Conservation (phyloP, 192 early-diverging fungal genomes). For the Coemansia sp. region DNA sequence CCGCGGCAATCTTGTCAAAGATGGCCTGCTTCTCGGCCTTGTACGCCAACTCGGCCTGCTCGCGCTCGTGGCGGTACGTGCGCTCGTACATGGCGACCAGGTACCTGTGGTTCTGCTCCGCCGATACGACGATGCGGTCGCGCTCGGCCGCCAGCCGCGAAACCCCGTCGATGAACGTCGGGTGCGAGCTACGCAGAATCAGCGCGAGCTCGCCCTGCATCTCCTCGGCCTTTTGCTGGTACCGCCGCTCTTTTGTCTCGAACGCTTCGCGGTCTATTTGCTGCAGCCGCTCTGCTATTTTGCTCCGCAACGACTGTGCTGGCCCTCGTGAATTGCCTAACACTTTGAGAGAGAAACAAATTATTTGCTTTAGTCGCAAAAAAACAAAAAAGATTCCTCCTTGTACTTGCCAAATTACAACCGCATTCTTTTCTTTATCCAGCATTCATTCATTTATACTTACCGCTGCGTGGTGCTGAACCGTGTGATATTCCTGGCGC, state of each 20-base stretch:
- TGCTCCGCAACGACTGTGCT: slow-evolving; percentile 39
- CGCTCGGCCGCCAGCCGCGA: slow-evolving; percentile 59
- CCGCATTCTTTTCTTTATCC: too few relatives aligned
- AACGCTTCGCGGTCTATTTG: slow-evolving; percentile 51
- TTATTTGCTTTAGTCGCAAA: not conserved
- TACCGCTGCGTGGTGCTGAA: slow-evolving; percentile 5
- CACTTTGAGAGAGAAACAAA: not conserved
- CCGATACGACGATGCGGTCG: slow-evolving; percentile 70
- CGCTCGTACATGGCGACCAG: slow-evolving; percentile 34
- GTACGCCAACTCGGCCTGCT: slow-evolving; percentile 64
- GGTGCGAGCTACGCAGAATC: slow-evolving; percentile 61
- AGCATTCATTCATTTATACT: not conserved
- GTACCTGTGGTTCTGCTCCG: slow-evolving; percentile 55
- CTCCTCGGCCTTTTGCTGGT: slow-evolving; percentile 47
- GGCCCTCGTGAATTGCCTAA: slow-evolving; percentile 1
- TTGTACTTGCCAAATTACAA: too few relatives aligned
- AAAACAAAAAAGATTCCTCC: too few relatives aligned
- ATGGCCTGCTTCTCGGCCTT: slow-evolving; percentile 67
- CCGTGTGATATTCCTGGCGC: slow-evolving; percentile 10
- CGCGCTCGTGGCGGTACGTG: slow-evolving; percentile 27
- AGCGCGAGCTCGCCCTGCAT: slow-evolving; percentile 37
- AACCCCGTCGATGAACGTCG: slow-evolving; percentile 65
- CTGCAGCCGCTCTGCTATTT: slow-evolving; percentile 43
- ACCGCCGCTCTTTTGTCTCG: slow-evolving; percentile 30
- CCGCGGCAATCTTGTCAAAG: slow-evolving; percentile 70